phyloP scores from a whole-genome alignment of 495 filamentous ascomycete genomes.

The Pseudoneurospora amorphoporcata region DNA sequence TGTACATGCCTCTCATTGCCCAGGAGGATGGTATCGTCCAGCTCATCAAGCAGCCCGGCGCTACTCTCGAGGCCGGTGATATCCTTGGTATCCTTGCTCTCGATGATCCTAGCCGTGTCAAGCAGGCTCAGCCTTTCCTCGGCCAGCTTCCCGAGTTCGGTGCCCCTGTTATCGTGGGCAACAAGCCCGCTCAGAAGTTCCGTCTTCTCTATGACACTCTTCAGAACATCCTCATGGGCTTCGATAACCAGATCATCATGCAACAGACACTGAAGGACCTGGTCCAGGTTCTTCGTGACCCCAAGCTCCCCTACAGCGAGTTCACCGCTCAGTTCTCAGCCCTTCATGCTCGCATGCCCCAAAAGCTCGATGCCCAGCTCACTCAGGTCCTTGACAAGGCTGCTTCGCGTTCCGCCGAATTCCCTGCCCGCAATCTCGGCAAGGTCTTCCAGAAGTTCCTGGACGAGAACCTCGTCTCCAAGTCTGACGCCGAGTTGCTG shows the following conservation, averaged over 20 bases:
- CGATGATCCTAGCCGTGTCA: constrained; percentile 92
- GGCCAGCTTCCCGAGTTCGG: constrained; percentile 86
- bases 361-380: constrained; percentile 75
- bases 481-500: constrained; percentile 54
- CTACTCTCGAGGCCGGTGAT: constrained; percentile 94
- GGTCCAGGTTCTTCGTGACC: constrained; percentile 77
- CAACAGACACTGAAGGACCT: constrained; percentile 76
- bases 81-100: constrained; percentile 96
- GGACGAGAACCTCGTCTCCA: constrained; percentile 67
- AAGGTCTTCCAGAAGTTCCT: constrained; percentile 82
- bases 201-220: constrained; percentile 65
- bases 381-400: constrained; percentile 78
- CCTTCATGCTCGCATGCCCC: constrained; percentile 89
- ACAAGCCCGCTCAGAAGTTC: constrained; percentile 87
- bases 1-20: constrained; percentile 99
- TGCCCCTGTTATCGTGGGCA: constrained; percentile 73
- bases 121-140: constrained; percentile 93
- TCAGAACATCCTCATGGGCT: constrained; percentile 82
- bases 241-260: constrained; percentile 98
- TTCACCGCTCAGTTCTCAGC: constrained; percentile 93
- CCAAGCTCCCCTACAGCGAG: constrained; percentile 89
- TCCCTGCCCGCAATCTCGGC: constrained; percentile 78
- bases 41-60: constrained; percentile 97
- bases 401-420: constrained; percentile 65
- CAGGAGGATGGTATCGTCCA: constrained; percentile 95